Base-by-base conservation (phyloP, 345 rosid genomes). In the Luvunga scandens region DNA sequence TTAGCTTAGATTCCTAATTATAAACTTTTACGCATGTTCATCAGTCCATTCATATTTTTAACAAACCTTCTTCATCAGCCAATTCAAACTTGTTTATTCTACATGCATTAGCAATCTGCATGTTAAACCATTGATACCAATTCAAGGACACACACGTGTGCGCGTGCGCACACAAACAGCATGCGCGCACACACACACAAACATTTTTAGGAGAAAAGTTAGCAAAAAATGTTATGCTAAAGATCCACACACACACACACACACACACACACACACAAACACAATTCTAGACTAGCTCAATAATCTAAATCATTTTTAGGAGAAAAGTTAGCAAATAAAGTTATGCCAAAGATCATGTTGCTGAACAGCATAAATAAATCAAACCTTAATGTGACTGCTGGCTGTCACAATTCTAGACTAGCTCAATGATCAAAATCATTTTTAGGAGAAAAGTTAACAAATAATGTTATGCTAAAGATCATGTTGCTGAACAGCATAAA, bases 331-430 rank as follows among this genome's bases (percentile, higher is more conserved):
- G 9, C 31, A 72, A 22, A 9, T 39, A 9, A 39, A 9, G 45
- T 39, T 39, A 39, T 10, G 2, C 13, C 13, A 18, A 25, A 34
- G 25, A 25, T 74, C 25, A 9, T 36, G 7, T 36, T 34, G 70
- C 28, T 50, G 21, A 30, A 38, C 34, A 55, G 19, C 9, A 66
- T 3, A 21, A 24, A 39, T 5, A 66, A 75, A 65, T 36, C 38
- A 36, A 36, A 80, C 81, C 78, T 69, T 45, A 31, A 33, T 34
- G 66, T 76, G 59, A 48, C 22, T 65, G 59, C 25, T 57, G 13
- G 69, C 34, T 48, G 42, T 45, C n/a, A n/a, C n/a, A n/a, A n/a
- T n/a, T n/a, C n/a, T n/a, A n/a, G n/a, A 53, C 21, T 53, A 53
- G 57, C 57, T 53, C 57, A 53, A 53, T 18, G 57, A 53, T 5